Evolutionary conservation across 2,329 filamentous ascomycete genomes (phyloP).

Genomic region (Gaeumannomyces sp.): DNA sequence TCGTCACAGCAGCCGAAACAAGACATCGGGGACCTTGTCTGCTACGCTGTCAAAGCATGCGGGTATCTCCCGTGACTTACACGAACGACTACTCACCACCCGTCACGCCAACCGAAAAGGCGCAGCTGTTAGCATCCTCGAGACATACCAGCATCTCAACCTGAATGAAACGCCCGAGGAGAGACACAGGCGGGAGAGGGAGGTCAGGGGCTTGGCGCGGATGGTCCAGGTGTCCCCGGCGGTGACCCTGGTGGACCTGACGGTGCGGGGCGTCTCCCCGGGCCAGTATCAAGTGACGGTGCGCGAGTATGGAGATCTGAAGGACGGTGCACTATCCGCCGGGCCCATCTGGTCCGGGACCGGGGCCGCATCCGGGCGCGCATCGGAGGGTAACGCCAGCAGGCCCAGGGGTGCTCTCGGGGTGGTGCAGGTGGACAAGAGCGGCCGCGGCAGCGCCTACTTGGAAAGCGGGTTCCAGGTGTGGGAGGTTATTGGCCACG

Average conservation of each 20-base stretch:
- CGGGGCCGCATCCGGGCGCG: constrained; percentile 21
- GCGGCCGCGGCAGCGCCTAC: constrained; percentile 74
- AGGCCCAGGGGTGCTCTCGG: constrained; percentile 60
- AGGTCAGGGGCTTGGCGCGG: constrained; percentile 79
- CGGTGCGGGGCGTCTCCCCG: constrained; percentile 71
- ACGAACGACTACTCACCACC: not conserved
- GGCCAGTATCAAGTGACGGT: constrained; percentile 82
- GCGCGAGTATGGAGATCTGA: constrained; percentile 81
- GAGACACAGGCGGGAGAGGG: constrained; percentile 29
- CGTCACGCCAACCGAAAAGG: constrained; percentile 32
- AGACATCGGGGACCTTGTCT: not conserved
- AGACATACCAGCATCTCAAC: constrained; percentile 63
- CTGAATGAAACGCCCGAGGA: constrained; percentile 21
- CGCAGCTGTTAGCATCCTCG: constrained; percentile 91
- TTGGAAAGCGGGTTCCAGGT: constrained; percentile 77
- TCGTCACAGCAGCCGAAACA: not conserved
- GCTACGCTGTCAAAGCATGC: not conserved
- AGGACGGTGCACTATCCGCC: constrained; percentile 72
- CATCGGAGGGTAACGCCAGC: not conserved
- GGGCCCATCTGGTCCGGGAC: constrained; percentile 70
- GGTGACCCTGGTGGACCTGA: constrained; percentile 81
- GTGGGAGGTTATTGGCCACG: constrained; percentile 94
- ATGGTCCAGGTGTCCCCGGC: constrained; percentile 85
- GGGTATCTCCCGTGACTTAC: not conserved
- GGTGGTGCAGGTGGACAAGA: constrained; percentile 64